Evolutionary conservation across 2,329 filamentous ascomycete species (phyloP).

Genomic region (Stemphylium beticola): DNA sequence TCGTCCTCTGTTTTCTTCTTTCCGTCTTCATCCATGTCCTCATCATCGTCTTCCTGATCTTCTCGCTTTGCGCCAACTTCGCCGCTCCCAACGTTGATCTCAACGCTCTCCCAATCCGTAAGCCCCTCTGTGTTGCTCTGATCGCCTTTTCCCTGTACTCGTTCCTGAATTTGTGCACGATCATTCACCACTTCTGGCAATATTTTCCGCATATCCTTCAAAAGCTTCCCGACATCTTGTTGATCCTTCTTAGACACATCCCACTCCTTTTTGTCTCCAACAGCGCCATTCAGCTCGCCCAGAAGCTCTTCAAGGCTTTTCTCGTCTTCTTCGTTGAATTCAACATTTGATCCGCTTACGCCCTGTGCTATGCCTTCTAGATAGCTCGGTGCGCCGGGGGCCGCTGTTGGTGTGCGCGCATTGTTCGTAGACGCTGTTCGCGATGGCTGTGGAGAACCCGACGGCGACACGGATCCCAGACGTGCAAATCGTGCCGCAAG

Average conservation of each 20-base stretch:
- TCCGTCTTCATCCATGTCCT: slow-evolving; percentile 14
- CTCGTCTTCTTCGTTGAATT: slow-evolving; percentile 51
- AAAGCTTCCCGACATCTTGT: slow-evolving; percentile 48
- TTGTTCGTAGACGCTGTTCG: slow-evolving; percentile 27
- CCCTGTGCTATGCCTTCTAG: slow-evolving; percentile 42
- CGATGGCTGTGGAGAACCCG: slow-evolving; percentile 33
- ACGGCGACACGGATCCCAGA: slow-evolving; percentile 40
- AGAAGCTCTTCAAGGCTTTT: slow-evolving; percentile 56
- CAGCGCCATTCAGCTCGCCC: slow-evolving; percentile 45
- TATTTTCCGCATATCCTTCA: slow-evolving; percentile 51
- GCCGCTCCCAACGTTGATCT: slow-evolving; percentile 37
- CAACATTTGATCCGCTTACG: slow-evolving; percentile 29
- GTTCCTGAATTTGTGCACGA: slow-evolving; percentile 9
- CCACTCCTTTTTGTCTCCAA: slow-evolving; percentile 47
- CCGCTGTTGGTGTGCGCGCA: slow-evolving; percentile 28
- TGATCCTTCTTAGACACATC: slow-evolving; percentile 50
- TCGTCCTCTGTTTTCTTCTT: slow-evolving; percentile 42
- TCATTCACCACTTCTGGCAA: slow-evolving; percentile 43
- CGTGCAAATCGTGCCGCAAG: slow-evolving; percentile 48
- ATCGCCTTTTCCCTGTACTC: background rate
- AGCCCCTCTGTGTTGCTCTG: slow-evolving; percentile 20
- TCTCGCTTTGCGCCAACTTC: slow-evolving; percentile 27
- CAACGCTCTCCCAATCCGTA: slow-evolving; percentile 43
- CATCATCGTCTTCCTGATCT: slow-evolving; percentile 25
- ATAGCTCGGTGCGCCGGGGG: slow-evolving; percentile 44